These are phyloP conservation scores for Fistulinella staudtii DNA, from an alignment of 1,284 basidiomycete genomes.

Conservation along the genomic window DNA sequence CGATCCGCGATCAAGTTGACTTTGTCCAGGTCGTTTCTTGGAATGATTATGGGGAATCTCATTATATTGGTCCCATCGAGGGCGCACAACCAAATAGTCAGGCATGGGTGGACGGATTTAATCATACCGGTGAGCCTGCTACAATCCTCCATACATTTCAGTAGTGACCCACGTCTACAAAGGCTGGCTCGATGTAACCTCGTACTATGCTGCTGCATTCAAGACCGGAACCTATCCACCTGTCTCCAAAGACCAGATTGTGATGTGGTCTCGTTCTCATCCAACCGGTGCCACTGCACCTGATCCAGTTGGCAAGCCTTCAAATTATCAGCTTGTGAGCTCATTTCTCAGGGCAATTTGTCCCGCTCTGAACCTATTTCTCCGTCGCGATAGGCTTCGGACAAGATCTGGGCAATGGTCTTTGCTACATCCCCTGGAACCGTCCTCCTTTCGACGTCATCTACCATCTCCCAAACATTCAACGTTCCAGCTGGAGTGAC, in stretches of 20 bases:
- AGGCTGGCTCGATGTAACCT: slow-evolving; percentile 64
- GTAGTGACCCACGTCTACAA: slow-evolving; percentile 2
- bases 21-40: slow-evolving; percentile 61
- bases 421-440: slow-evolving; percentile 53
- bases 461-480: slow-evolving; percentile 45
- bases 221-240: slow-evolving; percentile 68
- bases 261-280: slow-evolving; percentile 75
- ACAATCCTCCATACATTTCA: background rate
- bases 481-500: slow-evolving; percentile 57
- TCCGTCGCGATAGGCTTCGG: slow-evolving; percentile 35
- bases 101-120: slow-evolving; percentile 62
- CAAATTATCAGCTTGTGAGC: slow-evolving; percentile 50
- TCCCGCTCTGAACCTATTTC: background rate
- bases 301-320: slow-evolving; percentile 53
- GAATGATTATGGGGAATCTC: slow-evolving; percentile 60
- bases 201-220: slow-evolving; percentile 71
- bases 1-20: slow-evolving; percentile 55
- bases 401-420: slow-evolving; percentile 66
- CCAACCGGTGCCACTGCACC: slow-evolving; percentile 50
- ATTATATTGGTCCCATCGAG: slow-evolving; percentile 65
- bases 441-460: slow-evolving; percentile 51
- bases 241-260: slow-evolving; percentile 61
- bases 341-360: slow-evolving; percentile 1
- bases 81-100: slow-evolving; percentile 61
- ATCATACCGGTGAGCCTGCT: slow-evolving; percentile 52